Evolutionary conservation across 495 filamentous ascomycete genomes (phyloP), one percentile per base, ranked within the genome.

Genomic region (Pyronema domesticum): DNA sequence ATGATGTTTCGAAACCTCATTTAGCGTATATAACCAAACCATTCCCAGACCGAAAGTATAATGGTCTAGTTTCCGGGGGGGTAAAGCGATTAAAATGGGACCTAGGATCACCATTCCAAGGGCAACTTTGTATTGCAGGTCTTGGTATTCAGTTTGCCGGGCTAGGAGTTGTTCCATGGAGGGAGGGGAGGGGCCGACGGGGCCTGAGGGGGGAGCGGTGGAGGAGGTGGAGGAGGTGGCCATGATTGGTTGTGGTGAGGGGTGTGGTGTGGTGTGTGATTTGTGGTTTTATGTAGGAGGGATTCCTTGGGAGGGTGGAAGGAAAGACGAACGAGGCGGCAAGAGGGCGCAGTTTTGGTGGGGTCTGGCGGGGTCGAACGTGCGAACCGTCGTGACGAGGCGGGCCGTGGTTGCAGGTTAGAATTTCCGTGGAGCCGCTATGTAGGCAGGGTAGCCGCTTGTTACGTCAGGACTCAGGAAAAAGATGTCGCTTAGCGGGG

Each of bases 51-150:
- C 73, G 58, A 85, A 70, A 55, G 82, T 74, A 68, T 78, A 82
- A 53, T 76, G 33, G 64, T 80, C 85, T 44, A 94, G 69, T 65
- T 85, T 86, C 43, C 88, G 82, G 0, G 86, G 85, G 3, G 89
- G 89, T 11, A 94, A 73, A 55, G 78, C 69, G 49, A 83, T 74
- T 37, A 86, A 77, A 50, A 83, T 60, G 1, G 89, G 86, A 37
- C 79, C 78, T 30, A 77, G 71, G 53, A 94, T 58, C 51, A 89
- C 71, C 61, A 82, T 75, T 50, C 68, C 74, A 7, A 80, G 61
- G 8, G 85, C 79, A 51, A 76, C 60, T 63, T 76, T 75, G 71
- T 78, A 77, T 46, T 77, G 67, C 59, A 82, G 69, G 19, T 69
- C 68, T 54, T 71, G 60, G 66, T 76, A 79, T 63, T 74, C 68